A percentile compares a stretch with the other conserved stretches of the same genome.
These are phyloP conservation scores for Kluyveromyces siamensis DNA, from an alignment of 805 yeast genomes.

Conservation along the genomic window DNA sequence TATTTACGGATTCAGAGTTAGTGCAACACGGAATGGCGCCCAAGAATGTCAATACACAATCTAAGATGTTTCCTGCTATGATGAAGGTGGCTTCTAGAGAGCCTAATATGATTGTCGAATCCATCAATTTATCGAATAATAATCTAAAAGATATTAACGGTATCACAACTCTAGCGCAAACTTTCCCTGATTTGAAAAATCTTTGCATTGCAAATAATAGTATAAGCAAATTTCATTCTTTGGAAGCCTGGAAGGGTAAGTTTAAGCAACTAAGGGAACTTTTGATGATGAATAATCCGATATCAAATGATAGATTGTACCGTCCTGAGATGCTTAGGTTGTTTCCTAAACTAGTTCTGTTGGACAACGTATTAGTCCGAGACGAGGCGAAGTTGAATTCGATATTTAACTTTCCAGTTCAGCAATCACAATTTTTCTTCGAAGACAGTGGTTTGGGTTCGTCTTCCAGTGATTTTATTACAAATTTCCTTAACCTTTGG, in stretches of 20 bases:
- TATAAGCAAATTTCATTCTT: conserved; percentile 44
- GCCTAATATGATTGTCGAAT: conserved; percentile 40
- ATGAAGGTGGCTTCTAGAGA: conserved; percentile 68
- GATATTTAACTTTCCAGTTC: conserved; percentile 48
- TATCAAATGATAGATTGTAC: conserved; percentile 39
- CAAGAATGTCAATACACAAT: conserved; percentile 46
- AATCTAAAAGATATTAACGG: conserved; percentile 50
- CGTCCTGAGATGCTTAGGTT: conserved; percentile 53
- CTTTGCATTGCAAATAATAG: conserved; percentile 73
- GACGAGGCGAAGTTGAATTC: conserved; percentile 53
- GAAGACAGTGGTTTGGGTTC: conserved; percentile 65
- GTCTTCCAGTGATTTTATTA: conserved; percentile 66
- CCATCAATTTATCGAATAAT: conserved; percentile 63
- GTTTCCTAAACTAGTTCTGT: conserved; percentile 72
- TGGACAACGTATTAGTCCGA: conserved; percentile 73
- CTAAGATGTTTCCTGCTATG: conserved; percentile 85
- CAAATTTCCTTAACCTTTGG: conserved; percentile 73
- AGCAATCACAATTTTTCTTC: conserved; percentile 60
- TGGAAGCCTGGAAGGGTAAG: conserved; percentile 74
- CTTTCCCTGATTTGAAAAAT: conserved; percentile 71
- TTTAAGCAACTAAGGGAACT: conserved; percentile 67
- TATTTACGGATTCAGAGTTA: conserved; percentile 57
- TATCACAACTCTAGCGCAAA: conserved; percentile 55
- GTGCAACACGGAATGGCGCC: conserved; percentile 51
- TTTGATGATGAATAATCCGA: conserved; percentile 70